Evolutionary conservation across 148 eudicot species (phyloP), one percentile per base, ranked within the genome.

Genomic region (Rhododendron williamsianum): DNA sequence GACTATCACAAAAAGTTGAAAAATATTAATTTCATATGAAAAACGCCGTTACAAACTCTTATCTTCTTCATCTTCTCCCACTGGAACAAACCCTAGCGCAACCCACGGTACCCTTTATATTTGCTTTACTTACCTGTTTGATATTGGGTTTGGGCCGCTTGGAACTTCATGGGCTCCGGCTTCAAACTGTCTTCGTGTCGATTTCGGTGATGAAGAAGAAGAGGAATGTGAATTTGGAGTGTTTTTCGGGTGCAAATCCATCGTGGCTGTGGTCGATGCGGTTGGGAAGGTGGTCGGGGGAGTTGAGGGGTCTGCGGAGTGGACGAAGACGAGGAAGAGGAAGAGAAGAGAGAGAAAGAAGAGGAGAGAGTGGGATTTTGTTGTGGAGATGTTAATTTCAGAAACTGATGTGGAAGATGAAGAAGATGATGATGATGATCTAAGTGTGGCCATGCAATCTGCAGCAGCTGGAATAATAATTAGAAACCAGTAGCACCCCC

Each of bases 71-170:
- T 46, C 82, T 43, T 60, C 82, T 58, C 46, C 74, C 48, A 38
- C 81, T 36, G 54, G 23, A 33, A 36, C 30, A 49, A 52, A 86
- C 86, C 35, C 65, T 56, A 69, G 36, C 90, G 15, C 45, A 48
- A 6, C 65, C 36, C 8, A 1, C 51, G 16, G 36, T 69, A 30
- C 4, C 74, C 36, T 10, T 30, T 10, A 54, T 27, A 69, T 11
- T 69, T 54, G 73, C 23, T 45, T 73, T 16, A 25, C 84, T 91
- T 90, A 94, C 91, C 94, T 86, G 87, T 95, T 95, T 6, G 93
- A 91, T 54, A 94, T 94, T 16, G 98, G 98, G 89, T 95, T 95
- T 12, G 98, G 98, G 25, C 98, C 98, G 52, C 96, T 93, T 9
- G 98, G 98, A 81, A 95, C 98, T 90, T 94, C 98, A 87, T 95